Base-by-base conservation (phyloP, 768 basidiomycete genomes). In the Termitomyces sp. region DNA sequence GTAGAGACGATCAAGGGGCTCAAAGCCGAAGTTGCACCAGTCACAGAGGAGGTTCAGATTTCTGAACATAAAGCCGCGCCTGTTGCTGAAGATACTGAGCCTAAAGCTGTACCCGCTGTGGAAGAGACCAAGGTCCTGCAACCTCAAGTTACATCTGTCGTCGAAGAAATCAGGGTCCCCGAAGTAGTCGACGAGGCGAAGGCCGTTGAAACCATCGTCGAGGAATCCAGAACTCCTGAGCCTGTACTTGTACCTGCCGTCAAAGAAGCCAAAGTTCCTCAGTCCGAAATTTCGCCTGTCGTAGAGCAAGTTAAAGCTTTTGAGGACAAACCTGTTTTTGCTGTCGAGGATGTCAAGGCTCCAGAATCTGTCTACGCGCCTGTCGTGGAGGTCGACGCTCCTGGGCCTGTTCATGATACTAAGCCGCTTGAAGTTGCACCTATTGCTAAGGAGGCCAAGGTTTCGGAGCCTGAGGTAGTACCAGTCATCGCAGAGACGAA, bases 401-500 rank as follows among this genome's bases (percentile, higher is more conserved):
- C 53, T 12, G 58, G 50, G 33, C 40, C 46, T n/a, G 46, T 28
- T 13, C 32, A 14, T 14, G 57, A 32, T 23, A 47, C n/a, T 30
- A 59, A 65, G n/a, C 58, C 55, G 8, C 1, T 28, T 23, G 40
- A 55, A 41, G 53, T 55, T 20, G 30, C 12, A 4, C 49, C 57
- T 43, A 46, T 55, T 14, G 12, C 23, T 44, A 26, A 55, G 33
- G 63, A 54, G 18, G 55, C 23, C n/a, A 38, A 38, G 23, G 36
- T 52, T 36, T 32, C 28, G 32, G 64, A 63, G 53, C 14, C 26
- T 14, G n/a, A 52, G 18, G 32, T 12, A 4, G 50, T 33, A 33
- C 32, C n/a, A 20, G n/a, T 46, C 7, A 6, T 5, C 46, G 50
- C 18, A 48, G 46, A 47, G 6, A 47, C 3, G 13, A 47, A 47